A percentile compares a stretch with the other conserved stretches of the same genome.
phyloP scores from a whole-genome alignment of 805 yeast genomes.

The Priceomyces carsonii region DNA sequence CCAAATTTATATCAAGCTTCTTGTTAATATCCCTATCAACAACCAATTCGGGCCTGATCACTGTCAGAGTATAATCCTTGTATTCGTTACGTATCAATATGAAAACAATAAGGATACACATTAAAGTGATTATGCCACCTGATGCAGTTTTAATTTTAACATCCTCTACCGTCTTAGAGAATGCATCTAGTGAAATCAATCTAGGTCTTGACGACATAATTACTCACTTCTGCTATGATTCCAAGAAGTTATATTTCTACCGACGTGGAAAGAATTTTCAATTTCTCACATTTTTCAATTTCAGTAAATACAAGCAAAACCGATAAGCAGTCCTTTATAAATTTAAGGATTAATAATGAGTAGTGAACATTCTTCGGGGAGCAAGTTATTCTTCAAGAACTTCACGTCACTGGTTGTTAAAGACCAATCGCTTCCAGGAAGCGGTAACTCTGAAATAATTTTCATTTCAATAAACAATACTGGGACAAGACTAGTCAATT shows the following conservation, averaged over 20 bases:
- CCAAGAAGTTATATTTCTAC: background rate
- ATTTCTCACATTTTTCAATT: background rate
- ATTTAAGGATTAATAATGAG: constrained; percentile 4
- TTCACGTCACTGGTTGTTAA: constrained; percentile 15
- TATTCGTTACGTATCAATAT: constrained; percentile 74
- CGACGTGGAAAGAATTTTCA: constrained; percentile 3
- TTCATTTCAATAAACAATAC: constrained; percentile 39
- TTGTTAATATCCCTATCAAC: constrained; percentile 82
- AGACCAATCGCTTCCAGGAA: constrained; percentile 18
- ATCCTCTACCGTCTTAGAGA: constrained; percentile 92
- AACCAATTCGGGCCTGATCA: constrained; percentile 77
- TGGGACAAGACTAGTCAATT: constrained; percentile 43
- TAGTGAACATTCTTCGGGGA: constrained; percentile 7
- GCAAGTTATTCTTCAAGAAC: constrained; percentile 20
- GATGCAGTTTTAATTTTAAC: constrained; percentile 83
- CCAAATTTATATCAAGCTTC: constrained; percentile 75
- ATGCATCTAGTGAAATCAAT: constrained; percentile 77
- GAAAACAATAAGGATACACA: constrained; percentile 61
- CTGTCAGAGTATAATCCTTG: constrained; percentile 65
- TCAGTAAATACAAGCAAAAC: background rate
- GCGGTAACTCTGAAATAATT: constrained; percentile 30
- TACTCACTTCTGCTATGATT: background rate
- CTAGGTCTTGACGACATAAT: constrained; percentile 29
- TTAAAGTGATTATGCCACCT: constrained; percentile 85
- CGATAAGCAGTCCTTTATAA: background rate